Conservation (phyloP, 352 stramenopile genomes). For the Globisporangium irregulare region DNA sequence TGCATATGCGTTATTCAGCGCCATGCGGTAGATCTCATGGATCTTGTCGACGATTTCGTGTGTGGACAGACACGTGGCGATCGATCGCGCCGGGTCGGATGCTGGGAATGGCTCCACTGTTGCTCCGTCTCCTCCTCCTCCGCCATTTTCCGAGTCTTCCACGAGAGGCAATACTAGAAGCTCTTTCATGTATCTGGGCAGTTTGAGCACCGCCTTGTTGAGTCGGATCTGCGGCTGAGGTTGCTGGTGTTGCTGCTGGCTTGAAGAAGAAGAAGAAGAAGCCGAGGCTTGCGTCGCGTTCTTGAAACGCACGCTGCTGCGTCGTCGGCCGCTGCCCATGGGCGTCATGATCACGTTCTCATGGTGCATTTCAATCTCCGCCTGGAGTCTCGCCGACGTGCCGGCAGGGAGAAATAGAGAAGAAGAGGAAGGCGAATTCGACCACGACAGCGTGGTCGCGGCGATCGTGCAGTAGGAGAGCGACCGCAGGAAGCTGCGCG, state of each 20-base stretch:
- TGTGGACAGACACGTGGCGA: conserved; percentile 24
- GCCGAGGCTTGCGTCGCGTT: neutral
- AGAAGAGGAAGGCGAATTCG: neutral
- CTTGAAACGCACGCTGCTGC: conserved; percentile 17
- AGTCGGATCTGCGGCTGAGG: conserved; percentile 26
- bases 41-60: conserved; percentile 35
- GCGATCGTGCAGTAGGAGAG: conserved; percentile 43
- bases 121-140: neutral
- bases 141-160: neutral
- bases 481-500: conserved; percentile 27
- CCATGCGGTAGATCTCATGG: conserved; percentile 27
- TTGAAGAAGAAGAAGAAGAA: neutral
- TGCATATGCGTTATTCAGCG: conserved; percentile 18
- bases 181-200: conserved; percentile 33
- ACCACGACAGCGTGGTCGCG: conserved; percentile 17
- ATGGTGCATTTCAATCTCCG: conserved; percentile 1
- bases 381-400: neutral
- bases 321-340: conserved; percentile 29
- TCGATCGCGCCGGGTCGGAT: conserved; percentile 16
- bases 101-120: conserved; percentile 19
- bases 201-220: conserved; percentile 27
- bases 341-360: conserved; percentile 6
- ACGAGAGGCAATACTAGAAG: conserved; percentile 26
- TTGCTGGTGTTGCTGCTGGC: neutral
- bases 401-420: conserved; percentile 20